Evolutionary conservation across 1,284 basidiomycete genomes (phyloP).

Genomic region (Crucibulum parvulum): DNA sequence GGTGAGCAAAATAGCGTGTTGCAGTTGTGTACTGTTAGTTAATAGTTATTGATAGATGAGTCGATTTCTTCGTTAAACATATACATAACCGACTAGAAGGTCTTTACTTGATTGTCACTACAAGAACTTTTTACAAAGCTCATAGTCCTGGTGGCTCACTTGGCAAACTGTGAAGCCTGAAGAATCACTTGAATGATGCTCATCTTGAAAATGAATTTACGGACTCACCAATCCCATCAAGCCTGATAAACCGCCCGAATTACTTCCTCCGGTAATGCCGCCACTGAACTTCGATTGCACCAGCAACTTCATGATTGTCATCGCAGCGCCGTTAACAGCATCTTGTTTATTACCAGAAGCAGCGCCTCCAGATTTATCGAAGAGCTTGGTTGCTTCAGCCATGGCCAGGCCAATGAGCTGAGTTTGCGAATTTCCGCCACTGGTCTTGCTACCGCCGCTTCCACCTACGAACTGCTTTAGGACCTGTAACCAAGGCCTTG

Average conservation of each 20-base stretch:
- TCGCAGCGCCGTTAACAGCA: constrained; percentile 81
- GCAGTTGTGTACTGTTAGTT: no score
- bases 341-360: constrained; percentile 80
- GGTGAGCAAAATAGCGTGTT: no score
- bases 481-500: constrained; percentile 39
- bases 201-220: constrained; percentile 7
- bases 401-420: constrained; percentile 85
- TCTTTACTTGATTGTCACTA: not conserved
- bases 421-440: constrained; percentile 56
- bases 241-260: constrained; percentile 69
- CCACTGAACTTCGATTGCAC: constrained; percentile 69
- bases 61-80: not conserved
- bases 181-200: not conserved
- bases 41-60: no score
- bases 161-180: constrained; percentile 12
- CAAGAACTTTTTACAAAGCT: no score
- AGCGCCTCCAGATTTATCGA: constrained; percentile 72
- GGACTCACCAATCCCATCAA: constrained; percentile 61
- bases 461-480: constrained; percentile 62
- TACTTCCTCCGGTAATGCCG: constrained; percentile 57
- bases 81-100: not conserved
- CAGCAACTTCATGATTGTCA: constrained; percentile 84
- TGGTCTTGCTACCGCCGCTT: constrained; percentile 37
- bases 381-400: constrained; percentile 78
- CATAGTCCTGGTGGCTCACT: not conserved